Percentiles rank a stretch among this genome's conserved stretches.
These are phyloP conservation scores for Polychaeton citri DNA, from an alignment of 2,329 filamentous ascomycete genomes.

Conservation along the genomic window DNA sequence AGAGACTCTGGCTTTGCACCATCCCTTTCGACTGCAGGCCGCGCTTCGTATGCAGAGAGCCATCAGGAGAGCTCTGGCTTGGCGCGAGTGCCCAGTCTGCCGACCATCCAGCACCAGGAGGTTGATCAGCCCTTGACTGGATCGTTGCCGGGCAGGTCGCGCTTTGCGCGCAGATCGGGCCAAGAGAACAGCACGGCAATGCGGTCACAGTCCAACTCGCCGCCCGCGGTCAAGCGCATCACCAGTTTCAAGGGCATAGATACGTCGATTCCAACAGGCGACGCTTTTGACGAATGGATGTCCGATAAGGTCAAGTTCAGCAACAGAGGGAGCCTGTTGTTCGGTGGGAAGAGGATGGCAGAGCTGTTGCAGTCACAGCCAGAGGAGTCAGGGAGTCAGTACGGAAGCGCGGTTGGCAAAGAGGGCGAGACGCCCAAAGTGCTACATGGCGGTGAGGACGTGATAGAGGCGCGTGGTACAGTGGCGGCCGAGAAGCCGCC, in stretches of 20 bases:
- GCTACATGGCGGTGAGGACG: neutral
- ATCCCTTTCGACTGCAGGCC: slow-evolving; percentile 10
- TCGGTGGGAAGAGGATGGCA: slow-evolving; percentile 38
- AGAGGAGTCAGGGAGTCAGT: too few species aligned
- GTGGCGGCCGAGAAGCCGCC: neutral
- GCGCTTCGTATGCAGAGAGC: slow-evolving; percentile 8
- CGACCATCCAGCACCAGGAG: slow-evolving; percentile 32
- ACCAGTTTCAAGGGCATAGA: slow-evolving; percentile 36
- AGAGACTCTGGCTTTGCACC: slow-evolving; percentile 22
- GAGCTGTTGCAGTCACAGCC: slow-evolving; percentile 10
- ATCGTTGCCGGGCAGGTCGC: neutral
- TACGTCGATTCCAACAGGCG: slow-evolving; percentile 42
- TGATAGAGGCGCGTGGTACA: too few species aligned
- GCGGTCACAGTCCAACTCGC: neutral
- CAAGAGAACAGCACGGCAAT: neutral
- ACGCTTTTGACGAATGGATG: slow-evolving; percentile 34
- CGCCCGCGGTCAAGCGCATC: slow-evolving; percentile 8
- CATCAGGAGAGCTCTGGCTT: slow-evolving; percentile 9
- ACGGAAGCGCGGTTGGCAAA: neutral
- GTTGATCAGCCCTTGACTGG: slow-evolving; percentile 12
- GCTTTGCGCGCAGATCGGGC: neutral
- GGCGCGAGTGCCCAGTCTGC: slow-evolving; percentile 26
- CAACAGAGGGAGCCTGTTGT: slow-evolving; percentile 45
- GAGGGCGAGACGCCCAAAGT: neutral
- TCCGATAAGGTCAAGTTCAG: slow-evolving; percentile 44